Evolutionary conservation across 2,329 filamentous ascomycete genomes (phyloP).

Genomic region (Monilinia polystroma): DNA sequence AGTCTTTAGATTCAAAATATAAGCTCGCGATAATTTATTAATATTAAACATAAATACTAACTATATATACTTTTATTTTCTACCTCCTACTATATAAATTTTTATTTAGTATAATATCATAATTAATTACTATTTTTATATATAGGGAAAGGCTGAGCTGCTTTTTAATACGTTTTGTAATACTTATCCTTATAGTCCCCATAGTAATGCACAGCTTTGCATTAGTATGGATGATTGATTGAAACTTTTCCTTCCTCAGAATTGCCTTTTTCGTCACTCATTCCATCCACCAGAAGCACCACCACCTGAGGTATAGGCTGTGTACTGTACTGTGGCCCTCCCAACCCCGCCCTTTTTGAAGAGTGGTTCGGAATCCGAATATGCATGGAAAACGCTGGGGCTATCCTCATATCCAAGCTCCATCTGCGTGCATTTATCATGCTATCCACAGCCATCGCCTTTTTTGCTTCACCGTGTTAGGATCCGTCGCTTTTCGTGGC

Average conservation of each 20-base stretch:
- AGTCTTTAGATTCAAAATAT: no score
- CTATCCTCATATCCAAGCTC: background rate
- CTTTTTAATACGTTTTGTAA: no score
- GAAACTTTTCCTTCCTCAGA: background rate
- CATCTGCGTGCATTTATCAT: slow-evolving; percentile 11
- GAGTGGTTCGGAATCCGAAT: background rate
- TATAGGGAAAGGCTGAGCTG: no score
- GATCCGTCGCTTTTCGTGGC: slow-evolving; percentile 9
- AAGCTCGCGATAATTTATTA: no score
- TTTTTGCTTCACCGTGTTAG: background rate
- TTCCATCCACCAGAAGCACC: no score
- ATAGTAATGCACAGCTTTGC: background rate
- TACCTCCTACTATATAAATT: no score
- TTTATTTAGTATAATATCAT: no score
- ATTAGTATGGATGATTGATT: background rate
- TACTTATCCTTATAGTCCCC: no score
- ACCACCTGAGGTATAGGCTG: background rate
- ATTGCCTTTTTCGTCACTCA: slow-evolving; percentile 3
- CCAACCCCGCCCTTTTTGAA: slow-evolving; percentile 18
- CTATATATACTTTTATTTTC: no score
- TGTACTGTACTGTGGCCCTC: background rate
- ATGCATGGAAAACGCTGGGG: slow-evolving; percentile 8
- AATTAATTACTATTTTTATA: no score
- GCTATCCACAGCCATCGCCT: slow-evolving; percentile 3
- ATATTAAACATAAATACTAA: no score